Percentiles rank a stretch among this genome's conserved stretches.
Evolutionary conservation across 2,329 filamentous ascomycete species (phyloP).

Genomic region (Alternaria solani): DNA sequence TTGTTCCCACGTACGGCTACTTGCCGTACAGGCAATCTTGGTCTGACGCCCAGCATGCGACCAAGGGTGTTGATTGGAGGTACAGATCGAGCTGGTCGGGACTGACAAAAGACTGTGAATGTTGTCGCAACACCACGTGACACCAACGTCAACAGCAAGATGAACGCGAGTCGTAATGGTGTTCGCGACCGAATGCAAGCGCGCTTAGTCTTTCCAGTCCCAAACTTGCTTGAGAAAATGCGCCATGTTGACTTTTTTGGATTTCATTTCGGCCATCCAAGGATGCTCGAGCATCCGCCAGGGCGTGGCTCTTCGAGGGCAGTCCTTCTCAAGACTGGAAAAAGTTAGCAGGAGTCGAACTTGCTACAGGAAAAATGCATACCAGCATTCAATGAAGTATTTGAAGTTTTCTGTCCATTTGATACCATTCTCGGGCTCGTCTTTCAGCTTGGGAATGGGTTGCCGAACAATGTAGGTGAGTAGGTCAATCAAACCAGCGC

Average conservation of each 20-base stretch:
- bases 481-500: conserved; percentile 90
- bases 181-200: conserved; percentile 1
- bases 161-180: not conserved
- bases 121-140: conserved; percentile 18
- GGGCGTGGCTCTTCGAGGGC: conserved; percentile 83
- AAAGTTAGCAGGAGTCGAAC: conserved; percentile 32
- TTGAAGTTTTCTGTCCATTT: conserved; percentile 98
- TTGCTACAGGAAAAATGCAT: conserved; percentile 55
- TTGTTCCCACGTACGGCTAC: not conserved
- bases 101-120: conserved; percentile 20
- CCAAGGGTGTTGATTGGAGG: conserved; percentile 22
- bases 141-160: not conserved
- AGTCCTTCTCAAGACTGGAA: conserved; percentile 89
- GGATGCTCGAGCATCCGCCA: conserved; percentile 99
- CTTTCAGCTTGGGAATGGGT: conserved; percentile 92
- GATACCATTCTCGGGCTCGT: conserved; percentile 88
- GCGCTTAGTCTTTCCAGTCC: conserved; percentile 81
- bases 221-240: conserved; percentile 94
- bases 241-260: conserved; percentile 96
- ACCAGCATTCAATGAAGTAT: conserved; percentile 99
- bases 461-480: conserved; percentile 98
- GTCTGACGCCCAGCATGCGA: conserved; percentile 49
- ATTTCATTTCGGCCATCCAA: conserved; percentile 97
- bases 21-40: conserved; percentile 6
- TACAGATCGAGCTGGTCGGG: conserved; percentile 17